Evolutionary conservation across 441 rosid genomes (phyloP), one percentile per base, ranked within the genome.

Genomic region (Geranium incanum): DNA sequence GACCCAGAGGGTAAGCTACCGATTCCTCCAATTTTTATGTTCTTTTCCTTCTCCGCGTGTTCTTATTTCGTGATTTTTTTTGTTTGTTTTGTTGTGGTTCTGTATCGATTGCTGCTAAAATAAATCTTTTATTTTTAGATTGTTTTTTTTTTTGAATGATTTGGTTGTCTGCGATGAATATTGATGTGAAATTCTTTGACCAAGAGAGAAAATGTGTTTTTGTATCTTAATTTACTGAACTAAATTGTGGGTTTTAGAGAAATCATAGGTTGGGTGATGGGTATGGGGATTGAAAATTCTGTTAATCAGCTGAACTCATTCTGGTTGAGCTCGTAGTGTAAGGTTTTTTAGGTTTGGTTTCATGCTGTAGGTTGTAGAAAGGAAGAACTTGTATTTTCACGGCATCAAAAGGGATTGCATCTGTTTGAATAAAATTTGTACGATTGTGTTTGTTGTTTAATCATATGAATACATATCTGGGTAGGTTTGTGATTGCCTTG

Each of bases 1-100:
- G 87, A 77, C 78, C 84, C 6, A 81, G 92, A 78, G 88, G 92
- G 89, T 86, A 79, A 62, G 87, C 76, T 48, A 36, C 57, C 19
- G 19, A 48, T 72, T 69, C 36, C 5, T 52, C 59, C 11, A 67
- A 33, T 69, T 43, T 45, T 18, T 12, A 48, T 9, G 4, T 28
- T 6, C 11, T 69, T 5, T 39, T 43, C 66, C 64, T 38, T 43
- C n/a, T 69, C 39, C n/a, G 39, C 3, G 45, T 11, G 41, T 59
- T 59, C 43, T n/a, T 59, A 33, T 15, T 18, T 18, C 45, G 8
- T 71, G 69, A 48, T 11, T 59, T 16, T 55, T 70, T 36, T 71
- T 28, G 67, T 5, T 74, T 45, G 11, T 36, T 59, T 7, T 6
- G 0, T 0, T n/a, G 3, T 55, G 52, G 63, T 38, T 36, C 11